Conservation (phyloP, 352 stramenopile genomes). For the Pythium utonaiense region DNA sequence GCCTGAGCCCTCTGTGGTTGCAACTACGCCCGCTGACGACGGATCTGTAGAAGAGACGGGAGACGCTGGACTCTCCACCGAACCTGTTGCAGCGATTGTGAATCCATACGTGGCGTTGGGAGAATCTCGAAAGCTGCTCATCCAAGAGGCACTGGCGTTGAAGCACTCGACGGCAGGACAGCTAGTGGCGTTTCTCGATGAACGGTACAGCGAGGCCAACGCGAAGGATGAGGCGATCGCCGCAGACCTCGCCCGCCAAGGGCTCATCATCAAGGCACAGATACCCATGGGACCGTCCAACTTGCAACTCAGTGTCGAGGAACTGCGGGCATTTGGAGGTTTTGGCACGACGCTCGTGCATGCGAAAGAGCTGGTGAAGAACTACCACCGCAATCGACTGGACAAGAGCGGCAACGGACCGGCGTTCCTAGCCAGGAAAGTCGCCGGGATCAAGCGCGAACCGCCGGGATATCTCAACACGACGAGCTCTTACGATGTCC, state of each 20-base stretch:
- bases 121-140: conserved; percentile 33
- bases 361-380: conserved; percentile 49
- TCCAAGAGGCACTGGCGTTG: conserved; percentile 25
- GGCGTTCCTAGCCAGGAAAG: conserved; percentile 11
- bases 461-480: conserved; percentile 51
- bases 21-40: background rate
- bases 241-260: conserved; percentile 38
- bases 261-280: conserved; percentile 71
- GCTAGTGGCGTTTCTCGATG: conserved; percentile 50
- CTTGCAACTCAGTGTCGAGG: conserved; percentile 38
- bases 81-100: background rate
- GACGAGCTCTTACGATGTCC: conserved; percentile 40
- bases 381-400: conserved; percentile 39
- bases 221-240: conserved; percentile 39
- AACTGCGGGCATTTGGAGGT: conserved; percentile 42
- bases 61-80: background rate
- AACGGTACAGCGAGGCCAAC: conserved; percentile 39
- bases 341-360: conserved; percentile 48
- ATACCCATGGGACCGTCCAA: conserved; percentile 67
- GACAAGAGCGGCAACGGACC: conserved; percentile 50
- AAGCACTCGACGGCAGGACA: conserved; percentile 31
- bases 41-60: background rate
- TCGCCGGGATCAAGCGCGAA: conserved; percentile 25
- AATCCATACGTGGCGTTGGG: conserved; percentile 38
- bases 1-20: background rate